These are phyloP conservation scores for Sporothrix schenckii DNA, from an alignment of 2,329 filamentous ascomycete genomes.

Conservation along the genomic window DNA sequence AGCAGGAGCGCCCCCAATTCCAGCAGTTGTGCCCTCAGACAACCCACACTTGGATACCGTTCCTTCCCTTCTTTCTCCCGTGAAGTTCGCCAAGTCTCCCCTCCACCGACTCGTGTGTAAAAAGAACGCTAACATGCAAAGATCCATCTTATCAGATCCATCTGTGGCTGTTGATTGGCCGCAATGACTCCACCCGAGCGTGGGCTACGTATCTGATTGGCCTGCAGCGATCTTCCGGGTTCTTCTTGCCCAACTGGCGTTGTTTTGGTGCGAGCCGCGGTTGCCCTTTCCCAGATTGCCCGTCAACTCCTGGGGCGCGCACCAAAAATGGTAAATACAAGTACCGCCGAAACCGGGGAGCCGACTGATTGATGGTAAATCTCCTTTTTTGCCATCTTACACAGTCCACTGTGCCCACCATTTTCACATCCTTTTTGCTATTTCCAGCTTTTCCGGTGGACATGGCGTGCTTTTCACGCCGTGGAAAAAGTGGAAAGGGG, in stretches of 20 bases:
- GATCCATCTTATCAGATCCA: conserved; percentile 37
- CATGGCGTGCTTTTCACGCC: conserved; percentile 8
- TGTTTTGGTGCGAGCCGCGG: conserved; percentile 10
- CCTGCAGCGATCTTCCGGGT: conserved; percentile 21
- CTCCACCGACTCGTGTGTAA: not conserved
- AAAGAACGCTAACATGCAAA: conserved; percentile 16
- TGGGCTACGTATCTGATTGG: conserved; percentile 29
- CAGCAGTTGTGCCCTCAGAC: not conserved
- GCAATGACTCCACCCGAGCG: not conserved
- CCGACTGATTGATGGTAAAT: not conserved
- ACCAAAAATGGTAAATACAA: conserved; percentile 1
- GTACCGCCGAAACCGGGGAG: conserved; percentile 17
- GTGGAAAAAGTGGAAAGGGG: not conserved
- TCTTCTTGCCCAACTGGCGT: not conserved
- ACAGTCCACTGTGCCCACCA: not conserved
- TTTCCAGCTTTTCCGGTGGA: not conserved
- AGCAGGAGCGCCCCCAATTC: not conserved
- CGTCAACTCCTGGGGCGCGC: not conserved
- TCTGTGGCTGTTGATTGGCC: conserved; percentile 31
- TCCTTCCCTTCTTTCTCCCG: conserved; percentile 7
- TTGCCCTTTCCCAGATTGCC: conserved; percentile 4
- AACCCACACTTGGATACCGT: not conserved
- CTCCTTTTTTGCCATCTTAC: not conserved
- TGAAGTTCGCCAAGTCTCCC: not conserved
- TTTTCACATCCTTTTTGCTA: not conserved